phyloP scores from a whole-genome alignment of 306 rosid species.

The Pueraria montana region DNA sequence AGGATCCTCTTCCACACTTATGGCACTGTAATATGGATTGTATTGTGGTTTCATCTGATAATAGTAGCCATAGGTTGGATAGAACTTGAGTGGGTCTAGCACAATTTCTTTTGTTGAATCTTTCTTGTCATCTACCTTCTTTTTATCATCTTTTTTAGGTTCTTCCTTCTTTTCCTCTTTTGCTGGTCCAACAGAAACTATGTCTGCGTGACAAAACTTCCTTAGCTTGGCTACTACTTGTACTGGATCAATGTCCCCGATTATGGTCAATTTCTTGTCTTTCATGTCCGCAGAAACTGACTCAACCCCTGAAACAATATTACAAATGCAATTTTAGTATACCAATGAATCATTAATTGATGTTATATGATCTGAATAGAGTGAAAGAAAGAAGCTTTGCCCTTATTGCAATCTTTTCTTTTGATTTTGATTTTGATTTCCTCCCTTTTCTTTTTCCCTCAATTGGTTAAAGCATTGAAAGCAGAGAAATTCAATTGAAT shows the following conservation, averaged over 20 bases:
- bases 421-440: too few relatives aligned
- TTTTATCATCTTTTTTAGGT: constrained; percentile 37
- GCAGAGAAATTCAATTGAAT: not conserved
- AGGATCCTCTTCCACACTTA: constrained; percentile 64
- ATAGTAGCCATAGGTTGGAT: not conserved
- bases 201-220: constrained; percentile 55
- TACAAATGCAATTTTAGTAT: not conserved
- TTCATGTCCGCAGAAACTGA: constrained; percentile 68
- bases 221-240: constrained; percentile 62
- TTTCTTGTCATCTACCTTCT: too few relatives aligned
- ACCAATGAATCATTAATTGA: not conserved
- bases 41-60: too few relatives aligned
- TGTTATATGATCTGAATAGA: not conserved
- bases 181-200: constrained; percentile 72
- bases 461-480: too few relatives aligned
- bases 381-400: not conserved
- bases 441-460: too few relatives aligned
- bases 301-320: constrained; percentile 52
- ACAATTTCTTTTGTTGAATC: constrained; percentile 26
- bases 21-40: too few relatives aligned
- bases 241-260: constrained; percentile 69
- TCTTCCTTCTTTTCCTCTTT: constrained; percentile 70
- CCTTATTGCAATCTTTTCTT: not conserved
- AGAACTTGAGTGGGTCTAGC: constrained; percentile 17
- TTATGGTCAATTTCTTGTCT: constrained; percentile 67